Evolutionary conservation across 345 rosid species (phyloP).

Genomic region (Punica granatum): DNA sequence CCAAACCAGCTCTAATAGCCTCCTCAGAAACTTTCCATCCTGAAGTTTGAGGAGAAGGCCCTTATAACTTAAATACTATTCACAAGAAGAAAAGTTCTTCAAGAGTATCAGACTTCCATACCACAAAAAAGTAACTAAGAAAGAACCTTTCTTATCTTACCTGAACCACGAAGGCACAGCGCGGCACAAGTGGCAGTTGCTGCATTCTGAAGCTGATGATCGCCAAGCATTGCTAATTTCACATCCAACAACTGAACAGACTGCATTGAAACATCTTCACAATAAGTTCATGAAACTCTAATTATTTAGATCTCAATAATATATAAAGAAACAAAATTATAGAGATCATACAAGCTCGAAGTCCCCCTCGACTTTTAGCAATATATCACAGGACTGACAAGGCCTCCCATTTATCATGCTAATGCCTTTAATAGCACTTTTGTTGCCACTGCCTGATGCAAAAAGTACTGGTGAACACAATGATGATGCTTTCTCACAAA

Average conservation of each 20-base stretch:
- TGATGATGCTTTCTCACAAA: conserved; percentile 49
- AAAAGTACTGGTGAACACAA: conserved; percentile 51
- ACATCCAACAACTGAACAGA: conserved; percentile 48
- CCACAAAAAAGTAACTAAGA: background rate
- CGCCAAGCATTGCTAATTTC: conserved; percentile 64
- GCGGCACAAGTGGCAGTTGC: conserved; percentile 62
- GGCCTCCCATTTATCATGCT: conserved; percentile 32
- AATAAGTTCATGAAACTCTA: background rate
- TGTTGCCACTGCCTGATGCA: conserved; percentile 48
- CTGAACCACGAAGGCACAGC: conserved; percentile 67
- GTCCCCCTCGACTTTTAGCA: conserved; percentile 36
- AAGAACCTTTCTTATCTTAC: conserved; percentile 20
- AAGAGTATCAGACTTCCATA: background rate
- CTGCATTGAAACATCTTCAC: conserved; percentile 27
- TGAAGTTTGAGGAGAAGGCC: conserved; percentile 20
- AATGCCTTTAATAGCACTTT: conserved; percentile 42
- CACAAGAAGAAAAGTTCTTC: background rate
- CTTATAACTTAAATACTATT: background rate
- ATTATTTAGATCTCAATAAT: background rate
- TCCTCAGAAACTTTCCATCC: conserved; percentile 66
- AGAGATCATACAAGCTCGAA: conserved; percentile 37
- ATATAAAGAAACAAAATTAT: background rate
- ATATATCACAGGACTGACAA: conserved; percentile 54
- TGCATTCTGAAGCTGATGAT: conserved; percentile 90
- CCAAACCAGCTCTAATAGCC: conserved; percentile 66